phyloP scores from a whole-genome alignment of 345 rosid species.

The Eucalyptus coolabah region DNA sequence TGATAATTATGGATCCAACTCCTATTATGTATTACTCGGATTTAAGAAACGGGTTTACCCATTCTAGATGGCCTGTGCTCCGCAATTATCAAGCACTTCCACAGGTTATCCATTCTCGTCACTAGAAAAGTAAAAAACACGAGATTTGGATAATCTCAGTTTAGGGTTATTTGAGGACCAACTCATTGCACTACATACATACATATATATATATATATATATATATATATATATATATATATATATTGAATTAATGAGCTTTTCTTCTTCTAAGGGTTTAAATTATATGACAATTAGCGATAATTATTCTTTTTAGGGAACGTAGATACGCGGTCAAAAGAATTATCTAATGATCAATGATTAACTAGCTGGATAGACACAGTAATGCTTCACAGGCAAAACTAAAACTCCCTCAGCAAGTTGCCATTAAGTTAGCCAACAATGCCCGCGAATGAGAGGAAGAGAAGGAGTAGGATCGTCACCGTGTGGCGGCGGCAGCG shows the following conservation, averaged over 20 bases:
- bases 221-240: no score
- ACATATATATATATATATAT: no score
- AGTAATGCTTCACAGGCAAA: no score
- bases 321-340: not conserved
- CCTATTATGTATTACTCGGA: not conserved
- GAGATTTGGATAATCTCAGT: not conserved
- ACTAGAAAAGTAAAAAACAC: not conserved
- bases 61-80: no score
- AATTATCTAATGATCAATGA: not conserved
- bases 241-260: rapidly evolving
- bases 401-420: no score
- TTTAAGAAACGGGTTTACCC: not conserved
- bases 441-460: not conserved
- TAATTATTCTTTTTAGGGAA: not conserved
- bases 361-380: no score
- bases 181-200: no score
- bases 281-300: no score
- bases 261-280: not conserved
- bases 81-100: not conserved
- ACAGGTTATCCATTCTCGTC: no score
- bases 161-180: not conserved
- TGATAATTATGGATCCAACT: not conserved
- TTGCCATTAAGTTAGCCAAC: not conserved
- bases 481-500: not conserved
- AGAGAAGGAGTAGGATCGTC: not conserved